These are phyloP conservation scores for Cicer arietinum DNA, from an alignment of 306 rosid species.

Conservation along the genomic window DNA sequence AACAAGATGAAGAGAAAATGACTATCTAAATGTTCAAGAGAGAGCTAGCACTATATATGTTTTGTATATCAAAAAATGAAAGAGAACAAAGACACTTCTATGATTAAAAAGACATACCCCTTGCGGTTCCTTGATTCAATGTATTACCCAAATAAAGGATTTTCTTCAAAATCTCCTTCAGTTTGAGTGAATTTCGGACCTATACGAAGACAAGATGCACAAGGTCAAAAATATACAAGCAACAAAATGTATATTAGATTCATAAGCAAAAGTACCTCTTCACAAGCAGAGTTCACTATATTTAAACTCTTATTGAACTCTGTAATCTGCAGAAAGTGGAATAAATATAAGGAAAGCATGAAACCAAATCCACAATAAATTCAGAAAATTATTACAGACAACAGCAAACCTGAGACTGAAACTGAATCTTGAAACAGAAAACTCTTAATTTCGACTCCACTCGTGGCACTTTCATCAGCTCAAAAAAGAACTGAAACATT, in stretches of 20 bases:
- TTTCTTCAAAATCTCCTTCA: slow-evolving; percentile 90
- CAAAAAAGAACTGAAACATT: slow-evolving; percentile 81
- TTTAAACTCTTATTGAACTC: slow-evolving; percentile 84
- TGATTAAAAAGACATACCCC: slow-evolving; percentile 64
- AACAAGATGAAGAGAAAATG: slow-evolving; percentile 8
- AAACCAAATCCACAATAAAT: slow-evolving; percentile 33
- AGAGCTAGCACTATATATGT: slow-evolving; percentile 26
- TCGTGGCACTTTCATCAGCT: slow-evolving; percentile 95
- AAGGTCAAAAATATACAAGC: slow-evolving; percentile 39
- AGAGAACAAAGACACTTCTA: slow-evolving; percentile 31
- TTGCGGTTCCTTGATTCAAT: slow-evolving; percentile 95
- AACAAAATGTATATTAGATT: slow-evolving; percentile 18
- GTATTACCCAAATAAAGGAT: slow-evolving; percentile 89
- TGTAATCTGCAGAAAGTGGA: slow-evolving; percentile 60
- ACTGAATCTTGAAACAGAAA: slow-evolving; percentile 93
- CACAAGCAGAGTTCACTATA: slow-evolving; percentile 79
- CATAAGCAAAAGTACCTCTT: slow-evolving; percentile 67
- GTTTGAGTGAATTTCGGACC: slow-evolving; percentile 78
- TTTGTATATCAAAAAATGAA: slow-evolving; percentile 28
- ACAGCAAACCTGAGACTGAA: slow-evolving; percentile 76
- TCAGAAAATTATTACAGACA: slow-evolving; percentile 40
- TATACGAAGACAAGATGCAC: slow-evolving; percentile 44
- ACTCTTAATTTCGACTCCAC: slow-evolving; percentile 95
- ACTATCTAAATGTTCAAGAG: slow-evolving; percentile 24
- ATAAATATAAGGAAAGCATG: slow-evolving; percentile 43